Conservation (phyloP, 75 land plant genomes). For the Picea glauca region DNA sequence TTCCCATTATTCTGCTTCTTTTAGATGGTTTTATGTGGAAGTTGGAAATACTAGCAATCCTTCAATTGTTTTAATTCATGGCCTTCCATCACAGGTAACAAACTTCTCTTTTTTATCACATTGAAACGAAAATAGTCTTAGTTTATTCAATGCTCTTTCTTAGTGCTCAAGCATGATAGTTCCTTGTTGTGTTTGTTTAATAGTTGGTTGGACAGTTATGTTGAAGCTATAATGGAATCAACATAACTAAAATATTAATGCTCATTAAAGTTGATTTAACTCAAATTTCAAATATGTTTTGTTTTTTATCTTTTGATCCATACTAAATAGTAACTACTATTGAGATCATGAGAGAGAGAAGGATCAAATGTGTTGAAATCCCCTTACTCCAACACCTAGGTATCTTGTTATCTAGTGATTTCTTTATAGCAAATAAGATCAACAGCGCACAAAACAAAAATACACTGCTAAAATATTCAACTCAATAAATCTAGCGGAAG, state of each 20-base stretch:
- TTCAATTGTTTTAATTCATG: slow-evolving; percentile 71
- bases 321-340: too few relatives aligned
- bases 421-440: too few relatives aligned
- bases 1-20: slow-evolving; percentile 4
- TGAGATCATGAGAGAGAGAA: too few relatives aligned
- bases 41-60: slow-evolving; percentile 63
- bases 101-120: background rate
- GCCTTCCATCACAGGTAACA: slow-evolving; percentile 88
- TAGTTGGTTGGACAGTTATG: background rate
- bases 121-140: background rate
- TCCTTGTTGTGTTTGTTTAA: slow-evolving; percentile 3
- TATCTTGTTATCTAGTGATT: too few relatives aligned
- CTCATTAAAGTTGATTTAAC: background rate
- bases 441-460: too few relatives aligned
- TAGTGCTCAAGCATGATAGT: background rate
- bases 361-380: too few relatives aligned
- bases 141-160: background rate
- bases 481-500: too few relatives aligned
- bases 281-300: background rate
- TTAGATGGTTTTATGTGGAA: slow-evolving; percentile 94
- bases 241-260: background rate
- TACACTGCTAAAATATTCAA: too few relatives aligned
- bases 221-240: background rate
- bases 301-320: background rate
- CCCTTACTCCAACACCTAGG: too few relatives aligned